Percentiles rank a stretch among this genome's conserved stretches.
Evolutionary conservation across 495 filamentous ascomycete genomes (phyloP).

Genomic region (Penicillium longicatenatum): DNA sequence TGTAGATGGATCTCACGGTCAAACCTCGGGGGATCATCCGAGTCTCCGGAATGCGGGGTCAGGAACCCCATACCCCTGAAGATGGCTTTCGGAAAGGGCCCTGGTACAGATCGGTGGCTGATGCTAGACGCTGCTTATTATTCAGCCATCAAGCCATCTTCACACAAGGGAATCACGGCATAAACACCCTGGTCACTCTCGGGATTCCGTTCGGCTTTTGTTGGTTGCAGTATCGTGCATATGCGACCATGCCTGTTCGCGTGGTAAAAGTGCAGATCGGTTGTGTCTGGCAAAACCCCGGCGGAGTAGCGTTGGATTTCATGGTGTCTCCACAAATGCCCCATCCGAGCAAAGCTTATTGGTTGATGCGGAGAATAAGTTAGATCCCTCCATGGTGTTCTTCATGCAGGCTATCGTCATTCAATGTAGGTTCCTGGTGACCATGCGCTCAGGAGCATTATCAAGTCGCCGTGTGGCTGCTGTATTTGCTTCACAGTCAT

Average conservation of each 20-base stretch:
- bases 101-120: neutral
- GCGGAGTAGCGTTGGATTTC: neutral
- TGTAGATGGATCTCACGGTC: neutral
- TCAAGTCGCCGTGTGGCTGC: no score
- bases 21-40: slow-evolving; percentile 4
- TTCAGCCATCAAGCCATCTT: neutral
- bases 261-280: neutral
- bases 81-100: neutral
- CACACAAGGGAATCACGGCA: neutral
- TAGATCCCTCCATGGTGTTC: neutral
- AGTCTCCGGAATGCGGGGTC: neutral
- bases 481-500: no score
- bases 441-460: no score
- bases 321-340: neutral
- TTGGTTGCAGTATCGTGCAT: neutral
- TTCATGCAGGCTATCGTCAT: neutral
- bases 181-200: neutral
- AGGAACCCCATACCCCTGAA: neutral
- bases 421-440: no score
- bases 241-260: slow-evolving; percentile 8
- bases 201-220: neutral
- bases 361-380: neutral
- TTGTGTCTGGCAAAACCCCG: slow-evolving; percentile 15
- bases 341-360: neutral
- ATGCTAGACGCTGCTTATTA: neutral